Evolutionary conservation across 73 alveolate species (phyloP).

Genomic region (Tetrahymena borealis): DNA sequence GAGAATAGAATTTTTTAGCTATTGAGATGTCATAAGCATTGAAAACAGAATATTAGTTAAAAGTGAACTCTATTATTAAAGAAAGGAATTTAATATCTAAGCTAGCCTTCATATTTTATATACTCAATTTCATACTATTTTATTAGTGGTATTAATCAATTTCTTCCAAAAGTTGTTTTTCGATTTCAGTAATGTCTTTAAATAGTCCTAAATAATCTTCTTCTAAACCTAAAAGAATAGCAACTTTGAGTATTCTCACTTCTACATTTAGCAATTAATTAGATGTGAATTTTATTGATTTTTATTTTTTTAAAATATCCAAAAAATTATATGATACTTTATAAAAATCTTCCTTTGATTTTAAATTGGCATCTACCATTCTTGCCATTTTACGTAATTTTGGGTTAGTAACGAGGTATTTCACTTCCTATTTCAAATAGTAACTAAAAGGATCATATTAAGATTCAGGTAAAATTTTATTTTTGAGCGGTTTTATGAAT

Average conservation of each 20-base stretch:
- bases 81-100: not conserved
- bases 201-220: not conserved
- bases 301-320: not conserved
- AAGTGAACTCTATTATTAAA: not conserved
- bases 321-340: not conserved
- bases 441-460: not conserved
- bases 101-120: not conserved
- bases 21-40: not conserved
- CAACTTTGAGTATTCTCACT: not conserved
- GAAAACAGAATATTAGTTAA: not conserved
- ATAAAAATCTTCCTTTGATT: not conserved
- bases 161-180: not conserved
- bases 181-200: not conserved
- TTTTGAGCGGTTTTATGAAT: not conserved
- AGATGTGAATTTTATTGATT: not conserved
- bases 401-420: not conserved
- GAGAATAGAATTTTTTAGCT: not conserved
- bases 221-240: not conserved
- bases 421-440: not conserved
- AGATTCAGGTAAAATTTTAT: not conserved
- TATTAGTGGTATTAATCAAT: not conserved
- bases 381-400: not conserved
- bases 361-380: not conserved
- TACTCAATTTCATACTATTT: not conserved
- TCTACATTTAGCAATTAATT: not conserved